Base-by-base conservation (phyloP, 1,139 yeast genomes). In the Debaryomyces singareniensis region DNA sequence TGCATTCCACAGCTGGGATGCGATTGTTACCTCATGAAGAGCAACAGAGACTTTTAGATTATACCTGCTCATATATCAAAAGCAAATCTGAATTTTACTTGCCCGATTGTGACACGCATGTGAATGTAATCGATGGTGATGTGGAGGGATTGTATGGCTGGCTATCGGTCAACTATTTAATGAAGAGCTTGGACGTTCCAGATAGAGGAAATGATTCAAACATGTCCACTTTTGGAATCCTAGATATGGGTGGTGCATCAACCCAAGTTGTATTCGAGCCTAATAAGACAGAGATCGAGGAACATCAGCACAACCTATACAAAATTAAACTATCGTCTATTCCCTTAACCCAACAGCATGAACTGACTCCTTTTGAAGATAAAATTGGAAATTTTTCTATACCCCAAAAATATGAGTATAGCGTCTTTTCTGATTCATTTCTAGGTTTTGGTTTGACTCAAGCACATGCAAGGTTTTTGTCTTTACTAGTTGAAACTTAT, bases 201-300 rank as follows among this genome's bases (percentile, higher is more conserved):
- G 50, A 46, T 5, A 34, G 42, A n/a, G 77, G 72, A 37, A 55
- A 62, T 25, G 76, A 71, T 40, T 75, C 76, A 2, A 64, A 68
- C 32, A 60, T 62, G 32, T 58, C 70, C 15, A 76, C 93, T 0
- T 81, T 74, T 43, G 95, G 95, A 2, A 63, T 84, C 22, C 53
- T 85, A 36, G 94, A 84, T 41, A 79, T 85, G 87, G 95, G 95
- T 3, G 95, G 95, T 0, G 93, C 93, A 0, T 80, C 91, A 2
- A 79, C 94, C 1, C 95, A 85, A 48, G 75, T 85, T 22, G 84
- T 86, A 1, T 84, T 82, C 49, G 82, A 75, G 40, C 93, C 94
- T 0, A 72, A 74, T 43, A 35, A 56, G 13, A 62, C 79, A 0
- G 84, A 78, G 38, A 58, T 63, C 10, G 57, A 53, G 5, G 74